A percentile compares a stretch with the other conserved stretches of the same genome.
Evolutionary conservation across 306 rosid genomes (phyloP).

Genomic region (Corylus americana): DNA sequence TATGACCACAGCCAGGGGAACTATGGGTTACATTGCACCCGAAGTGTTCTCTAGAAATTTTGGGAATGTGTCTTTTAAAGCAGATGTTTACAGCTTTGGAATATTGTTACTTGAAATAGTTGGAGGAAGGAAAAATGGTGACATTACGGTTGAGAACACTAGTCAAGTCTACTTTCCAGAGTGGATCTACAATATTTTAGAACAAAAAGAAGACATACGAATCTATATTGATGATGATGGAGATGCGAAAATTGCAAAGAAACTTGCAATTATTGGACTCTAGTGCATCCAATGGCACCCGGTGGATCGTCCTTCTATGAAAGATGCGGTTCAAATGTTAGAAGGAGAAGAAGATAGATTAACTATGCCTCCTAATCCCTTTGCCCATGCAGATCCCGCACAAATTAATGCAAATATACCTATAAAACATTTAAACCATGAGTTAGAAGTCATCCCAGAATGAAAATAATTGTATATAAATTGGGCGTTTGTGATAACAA

Average conservation of each 20-base stretch:
- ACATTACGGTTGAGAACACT: no score
- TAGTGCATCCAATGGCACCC: slow-evolving; percentile 30
- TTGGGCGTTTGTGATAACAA: no score
- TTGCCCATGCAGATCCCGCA: not conserved
- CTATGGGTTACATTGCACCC: slow-evolving; percentile 42
- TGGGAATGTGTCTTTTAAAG: slow-evolving; percentile 35
- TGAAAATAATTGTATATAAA: no score
- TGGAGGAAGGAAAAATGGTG: no score
- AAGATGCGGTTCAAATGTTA: no score
- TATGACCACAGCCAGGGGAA: slow-evolving; percentile 36
- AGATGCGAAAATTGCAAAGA: slow-evolving; percentile 19
- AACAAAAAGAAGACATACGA: no score
- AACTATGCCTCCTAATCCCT: not conserved
- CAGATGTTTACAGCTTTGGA: slow-evolving; percentile 40
- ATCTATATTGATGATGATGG: no score
- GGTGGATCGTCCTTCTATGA: no score
- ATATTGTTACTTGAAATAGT: slow-evolving; percentile 28
- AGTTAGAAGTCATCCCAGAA: no score
- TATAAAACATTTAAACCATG: not conserved
- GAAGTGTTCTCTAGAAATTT: slow-evolving; percentile 42
- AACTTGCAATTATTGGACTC: slow-evolving; percentile 28
- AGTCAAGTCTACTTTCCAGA: no score
- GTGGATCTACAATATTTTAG: no score
- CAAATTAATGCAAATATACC: not conserved
- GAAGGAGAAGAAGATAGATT: no score